phyloP scores from a whole-genome alignment of 139 green algal species.

The Chlamydomonas sp. region DNA sequence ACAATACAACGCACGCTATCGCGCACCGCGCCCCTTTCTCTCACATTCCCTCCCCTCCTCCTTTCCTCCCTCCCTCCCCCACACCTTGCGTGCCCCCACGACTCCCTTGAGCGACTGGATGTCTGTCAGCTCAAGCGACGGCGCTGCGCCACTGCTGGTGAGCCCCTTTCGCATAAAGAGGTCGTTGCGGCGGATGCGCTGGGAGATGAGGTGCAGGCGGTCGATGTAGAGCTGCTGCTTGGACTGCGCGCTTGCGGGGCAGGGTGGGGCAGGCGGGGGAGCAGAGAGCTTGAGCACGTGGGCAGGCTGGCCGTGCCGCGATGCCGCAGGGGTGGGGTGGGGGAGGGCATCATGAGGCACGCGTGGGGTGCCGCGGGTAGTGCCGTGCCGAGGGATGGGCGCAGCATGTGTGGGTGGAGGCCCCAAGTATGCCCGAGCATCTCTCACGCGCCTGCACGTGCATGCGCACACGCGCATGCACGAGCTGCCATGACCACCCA shows the following conservation, averaged over 20 bases:
- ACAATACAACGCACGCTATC: background rate
- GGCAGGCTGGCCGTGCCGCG: background rate
- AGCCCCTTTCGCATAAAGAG: slow-evolving; percentile 44
- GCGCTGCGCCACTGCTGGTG: background rate
- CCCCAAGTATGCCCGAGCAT: background rate
- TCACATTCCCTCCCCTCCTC: no score
- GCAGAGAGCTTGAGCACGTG: background rate
- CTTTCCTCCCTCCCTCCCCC: no score
- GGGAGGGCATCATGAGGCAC: no score
- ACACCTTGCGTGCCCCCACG: slow-evolving; percentile 40
- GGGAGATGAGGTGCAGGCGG: slow-evolving; percentile 58
- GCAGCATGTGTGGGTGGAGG: background rate
- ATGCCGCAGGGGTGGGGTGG: no score
- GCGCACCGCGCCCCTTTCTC: no score
- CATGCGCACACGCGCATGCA: background rate
- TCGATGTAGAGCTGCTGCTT: slow-evolving; percentile 67
- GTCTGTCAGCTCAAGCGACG: slow-evolving; percentile 55
- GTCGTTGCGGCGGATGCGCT: slow-evolving; percentile 57
- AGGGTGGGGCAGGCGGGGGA: background rate
- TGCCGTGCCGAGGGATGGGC: no score
- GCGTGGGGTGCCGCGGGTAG: no score
- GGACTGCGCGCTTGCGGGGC: slow-evolving; percentile 20
- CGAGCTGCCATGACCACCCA: slow-evolving; percentile 3
- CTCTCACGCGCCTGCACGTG: background rate
- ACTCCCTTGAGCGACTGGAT: slow-evolving; percentile 65